Percentiles rank a stretch among this genome's conserved stretches.
Conservation (phyloP, 2,329 filamentous ascomycete species). For the Teratosphaeria pseudoeucalypti region DNA sequence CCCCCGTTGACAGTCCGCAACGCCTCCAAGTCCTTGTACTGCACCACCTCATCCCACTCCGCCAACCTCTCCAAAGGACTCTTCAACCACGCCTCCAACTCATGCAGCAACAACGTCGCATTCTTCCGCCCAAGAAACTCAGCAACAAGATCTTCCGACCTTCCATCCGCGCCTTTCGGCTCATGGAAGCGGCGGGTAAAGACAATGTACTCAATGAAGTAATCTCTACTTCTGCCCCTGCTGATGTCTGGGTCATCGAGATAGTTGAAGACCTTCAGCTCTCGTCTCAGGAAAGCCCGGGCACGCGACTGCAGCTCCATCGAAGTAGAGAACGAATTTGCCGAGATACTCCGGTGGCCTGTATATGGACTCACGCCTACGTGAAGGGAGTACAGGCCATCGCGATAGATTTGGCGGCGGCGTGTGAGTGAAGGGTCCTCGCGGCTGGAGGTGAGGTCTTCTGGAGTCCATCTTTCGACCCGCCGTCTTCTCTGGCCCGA, state of each 20-base stretch:
- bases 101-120: constrained; percentile 69
- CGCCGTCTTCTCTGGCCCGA: background rate
- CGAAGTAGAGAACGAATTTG: constrained; percentile 53
- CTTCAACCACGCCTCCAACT: constrained; percentile 69
- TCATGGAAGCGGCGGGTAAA: constrained; percentile 76
- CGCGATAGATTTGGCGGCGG: constrained; percentile 62
- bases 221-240: constrained; percentile 43
- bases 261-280: constrained; percentile 74
- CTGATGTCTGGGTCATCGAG: constrained; percentile 35
- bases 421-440: constrained; percentile 39
- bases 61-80: constrained; percentile 64
- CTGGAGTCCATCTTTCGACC: constrained; percentile 1
- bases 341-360: constrained; percentile 62
- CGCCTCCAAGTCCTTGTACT: constrained; percentile 42
- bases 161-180: constrained; percentile 64
- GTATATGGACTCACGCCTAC: constrained; percentile 74
- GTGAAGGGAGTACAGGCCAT: constrained; percentile 65
- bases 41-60: constrained; percentile 72
- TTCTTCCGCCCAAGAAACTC: constrained; percentile 70
- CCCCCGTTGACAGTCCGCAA: background rate
- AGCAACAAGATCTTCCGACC: constrained; percentile 66
- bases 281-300: constrained; percentile 69
- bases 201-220: constrained; percentile 75
- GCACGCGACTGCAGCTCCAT: constrained; percentile 63
- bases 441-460: background rate